Base-by-base conservation (phyloP, 2,329 filamentous ascomycete species). In the Hymenoscyphus fraxineus region DNA sequence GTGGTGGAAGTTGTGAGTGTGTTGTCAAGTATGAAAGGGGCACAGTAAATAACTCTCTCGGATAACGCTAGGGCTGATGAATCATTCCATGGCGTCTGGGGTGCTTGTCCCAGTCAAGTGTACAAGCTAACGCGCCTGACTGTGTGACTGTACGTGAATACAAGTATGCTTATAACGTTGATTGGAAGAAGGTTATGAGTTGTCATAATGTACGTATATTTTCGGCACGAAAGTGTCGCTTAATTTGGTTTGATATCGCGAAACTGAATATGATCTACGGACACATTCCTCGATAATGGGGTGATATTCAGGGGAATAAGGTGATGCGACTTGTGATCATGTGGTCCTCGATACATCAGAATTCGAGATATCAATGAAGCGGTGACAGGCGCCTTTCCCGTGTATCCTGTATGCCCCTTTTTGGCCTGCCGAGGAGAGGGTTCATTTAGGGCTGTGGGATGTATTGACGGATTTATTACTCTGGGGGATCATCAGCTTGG, bases 151-250 rank as follows among this genome's bases (percentile, higher is more conserved):
- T 22, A 47, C 44, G 19, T 10, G 7, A 19, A 47, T 47, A 47
- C 44, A 9, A 35, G 35, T 35, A 35, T 27, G 27, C 41, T 19
- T 44, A 4, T 6, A 44, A n/a, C 5, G 6, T 44, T 19, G 41
- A 44, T 27, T 27, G 27, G 27, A 27, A 27, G 27, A 27, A 27
- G 27, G 27, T 27, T 27, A 3, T 27, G 27, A 27, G 27, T 27
- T 27, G 27, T 27, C 27, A 27, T 3, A 27, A 27, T 27, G 35
- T 35, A 35, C 35, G 35, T 35, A 35, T 16, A 19, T 51, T 51
- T 51, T 12, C n/a, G n/a, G n/a, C 35, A n/a, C 27, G 10, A 47
- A 56, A 40, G 44, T n/a, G 39, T 61, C 47, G 59, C 59, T 61
- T 61, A 47, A 61, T 56, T 16, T 13, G 35, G 40, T 19, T 27